These are phyloP conservation scores for Rutidosis leptorrhynchoides DNA, from an alignment of 129 eudicot genomes.

Conservation along the genomic window DNA sequence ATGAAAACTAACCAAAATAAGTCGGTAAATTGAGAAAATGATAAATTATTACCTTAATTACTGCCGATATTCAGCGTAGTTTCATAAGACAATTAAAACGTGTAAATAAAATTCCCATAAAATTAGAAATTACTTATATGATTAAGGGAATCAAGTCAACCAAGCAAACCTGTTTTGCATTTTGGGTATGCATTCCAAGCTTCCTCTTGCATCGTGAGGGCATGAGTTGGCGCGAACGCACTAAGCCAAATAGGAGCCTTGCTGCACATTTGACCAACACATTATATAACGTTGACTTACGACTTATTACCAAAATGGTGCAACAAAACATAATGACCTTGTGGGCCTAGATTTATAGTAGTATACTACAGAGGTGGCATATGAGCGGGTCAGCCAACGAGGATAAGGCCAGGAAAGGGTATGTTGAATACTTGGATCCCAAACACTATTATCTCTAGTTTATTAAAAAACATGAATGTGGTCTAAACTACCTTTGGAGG, in stretches of 20 bases:
- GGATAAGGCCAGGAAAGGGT: no score
- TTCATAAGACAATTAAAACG: conserved; percentile 16
- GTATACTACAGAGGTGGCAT: not conserved
- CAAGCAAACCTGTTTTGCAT: conserved; percentile 69
- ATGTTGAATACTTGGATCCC: no score
- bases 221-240: conserved; percentile 62
- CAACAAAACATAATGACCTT: not conserved
- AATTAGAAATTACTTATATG: not conserved
- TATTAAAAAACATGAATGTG: no score
- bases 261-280: conserved; percentile 34
- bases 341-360: not conserved
- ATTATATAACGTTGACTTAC: not conserved
- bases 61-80: conserved; percentile 29
- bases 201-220: conserved; percentile 75
- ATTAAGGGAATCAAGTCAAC: not conserved
- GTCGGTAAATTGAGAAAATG: no score
- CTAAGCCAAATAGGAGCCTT: conserved; percentile 77
- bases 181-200: conserved; percentile 85
- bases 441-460: no score
- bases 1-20: no score
- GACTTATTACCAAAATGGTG: no score
- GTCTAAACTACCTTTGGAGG: conserved; percentile 58
- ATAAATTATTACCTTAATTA: conserved; percentile 48
- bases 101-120: conserved; percentile 14
- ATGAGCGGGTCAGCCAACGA: no score